Evolutionary conservation across 257 asterid species (phyloP).

Genomic region (Solanum bukasovii): DNA sequence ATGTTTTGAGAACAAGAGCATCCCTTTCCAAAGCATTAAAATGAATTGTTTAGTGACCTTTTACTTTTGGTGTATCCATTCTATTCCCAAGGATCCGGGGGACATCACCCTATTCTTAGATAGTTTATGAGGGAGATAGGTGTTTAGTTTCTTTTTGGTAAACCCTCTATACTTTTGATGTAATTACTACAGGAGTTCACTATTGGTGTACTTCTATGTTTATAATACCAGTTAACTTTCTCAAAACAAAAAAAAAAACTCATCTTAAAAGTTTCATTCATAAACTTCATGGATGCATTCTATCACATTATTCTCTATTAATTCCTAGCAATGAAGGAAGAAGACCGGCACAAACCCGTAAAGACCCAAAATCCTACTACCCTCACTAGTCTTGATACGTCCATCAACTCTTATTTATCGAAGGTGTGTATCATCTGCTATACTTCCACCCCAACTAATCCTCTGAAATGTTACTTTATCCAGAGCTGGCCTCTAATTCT

Average conservation of each 20-base stretch:
- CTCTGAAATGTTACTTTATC: neutral
- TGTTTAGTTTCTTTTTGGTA: too few species aligned
- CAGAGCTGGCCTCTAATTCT: neutral
- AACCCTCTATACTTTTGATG: too few species aligned
- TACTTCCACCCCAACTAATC: neutral
- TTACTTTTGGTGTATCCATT: too few species aligned
- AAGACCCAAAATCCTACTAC: neutral
- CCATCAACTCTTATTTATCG: neutral
- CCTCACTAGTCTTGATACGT: neutral
- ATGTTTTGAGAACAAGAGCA: too few species aligned
- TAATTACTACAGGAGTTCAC: too few species aligned
- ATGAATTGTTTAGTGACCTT: too few species aligned
- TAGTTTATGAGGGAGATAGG: too few species aligned
- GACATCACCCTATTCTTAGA: too few species aligned
- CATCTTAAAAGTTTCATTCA: neutral
- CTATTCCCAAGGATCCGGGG: too few species aligned
- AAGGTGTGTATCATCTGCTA: neutral
- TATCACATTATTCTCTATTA: neutral
- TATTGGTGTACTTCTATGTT: too few species aligned
- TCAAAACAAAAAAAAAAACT: neutral
- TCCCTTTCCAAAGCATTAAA: too few species aligned
- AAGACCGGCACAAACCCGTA: neutral
- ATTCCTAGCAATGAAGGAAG: neutral
- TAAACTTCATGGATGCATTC: neutral
- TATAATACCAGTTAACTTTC: too few species aligned